These are phyloP conservation scores for Russula compacta DNA, from an alignment of 768 basidiomycete genomes.

Conservation along the genomic window DNA sequence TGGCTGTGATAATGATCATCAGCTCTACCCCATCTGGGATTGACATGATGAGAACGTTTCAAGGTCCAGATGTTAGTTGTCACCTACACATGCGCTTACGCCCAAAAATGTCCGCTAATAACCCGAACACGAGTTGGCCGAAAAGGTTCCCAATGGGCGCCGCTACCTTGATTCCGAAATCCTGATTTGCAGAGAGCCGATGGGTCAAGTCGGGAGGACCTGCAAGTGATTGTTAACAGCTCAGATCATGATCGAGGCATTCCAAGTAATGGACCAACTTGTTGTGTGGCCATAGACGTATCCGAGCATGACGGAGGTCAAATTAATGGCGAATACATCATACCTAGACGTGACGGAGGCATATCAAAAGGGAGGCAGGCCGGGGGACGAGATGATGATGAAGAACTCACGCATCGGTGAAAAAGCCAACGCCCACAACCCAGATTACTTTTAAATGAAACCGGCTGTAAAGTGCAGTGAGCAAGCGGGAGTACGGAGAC, in stretches of 20 bases:
- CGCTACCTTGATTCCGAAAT: slow-evolving; percentile 35
- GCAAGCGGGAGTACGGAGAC: background rate
- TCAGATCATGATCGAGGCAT: background rate
- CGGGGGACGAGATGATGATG: background rate
- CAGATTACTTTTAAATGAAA: slow-evolving; percentile 41
- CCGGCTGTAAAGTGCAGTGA: slow-evolving; percentile 24
- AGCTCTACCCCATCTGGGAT: slow-evolving; percentile 56
- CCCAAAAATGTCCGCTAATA: slow-evolving; percentile 36
- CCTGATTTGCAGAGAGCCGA: slow-evolving; percentile 7
- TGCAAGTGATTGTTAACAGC: background rate
- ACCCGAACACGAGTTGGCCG: slow-evolving; percentile 37
- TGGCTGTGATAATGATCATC: slow-evolving; percentile 72
- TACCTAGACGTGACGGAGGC: slow-evolving; percentile 35
- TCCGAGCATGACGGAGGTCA: slow-evolving; percentile 74
- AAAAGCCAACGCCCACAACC: slow-evolving; percentile 76
- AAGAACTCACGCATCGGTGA: slow-evolving; percentile 63
- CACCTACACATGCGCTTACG: slow-evolving; percentile 49
- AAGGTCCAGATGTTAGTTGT: background rate
- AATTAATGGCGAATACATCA: slow-evolving; percentile 86
- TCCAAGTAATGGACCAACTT: background rate
- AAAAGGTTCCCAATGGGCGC: slow-evolving; percentile 34
- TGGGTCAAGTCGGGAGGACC: background rate
- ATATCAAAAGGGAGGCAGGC: background rate
- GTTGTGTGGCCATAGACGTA: slow-evolving; percentile 55
- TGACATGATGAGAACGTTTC: background rate